Base-by-base conservation (phyloP, 2,329 filamentous ascomycete genomes). In the Ceratocystis cubensis region DNA sequence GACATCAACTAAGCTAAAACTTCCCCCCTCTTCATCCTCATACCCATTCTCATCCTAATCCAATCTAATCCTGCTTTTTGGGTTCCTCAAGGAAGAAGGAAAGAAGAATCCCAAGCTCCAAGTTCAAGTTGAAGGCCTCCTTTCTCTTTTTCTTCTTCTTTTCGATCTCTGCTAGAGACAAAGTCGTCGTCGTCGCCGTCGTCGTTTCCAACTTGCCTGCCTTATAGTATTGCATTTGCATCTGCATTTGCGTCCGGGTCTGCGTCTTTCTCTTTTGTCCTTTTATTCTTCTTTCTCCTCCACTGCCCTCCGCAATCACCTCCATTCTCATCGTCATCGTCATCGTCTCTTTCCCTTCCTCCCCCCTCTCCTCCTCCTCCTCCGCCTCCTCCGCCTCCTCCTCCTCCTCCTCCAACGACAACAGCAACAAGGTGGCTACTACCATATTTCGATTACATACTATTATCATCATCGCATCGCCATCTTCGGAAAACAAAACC, bases 371-470 rank as follows among this genome's bases (percentile, higher is more conserved):
- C 17, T 13, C 33, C 53, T 5, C 17, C 22, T 8, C 37, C 48
- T 17, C 50, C 8, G 10, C 15, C 17, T 13, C 33, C 45, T 28
- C 48, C 37, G 57, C 63, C 50, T 48, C 17, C 46, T n/a, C 46
- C 46, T 57, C 8, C 2, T 33, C 53, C 28, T 57, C 53, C 53
- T 57, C 53, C 53, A 30, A 28, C 22, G 10, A 28, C 22, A 28
- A 56, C 8, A 30, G 13, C n/a, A 56, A 20, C 6, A 10, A 48
- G 20, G n/a, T n/a, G 5, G 3, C 46, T 22, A 25, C 46, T 17
- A 7, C 44, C 17, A n/a, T 30, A 63, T 63, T 63, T 63, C 20
- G 33, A 63, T 63, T 63, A 22, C 33, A 44, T 46, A 63, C n/a
- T 63, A 22, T 63, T 46, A 44, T 46, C 33, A 63, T 44, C 44